Evolutionary conservation across 2,329 filamentous ascomycete species (phyloP), one percentile per base, ranked within the genome.

Genomic region (Tolypocladium paradoxum): DNA sequence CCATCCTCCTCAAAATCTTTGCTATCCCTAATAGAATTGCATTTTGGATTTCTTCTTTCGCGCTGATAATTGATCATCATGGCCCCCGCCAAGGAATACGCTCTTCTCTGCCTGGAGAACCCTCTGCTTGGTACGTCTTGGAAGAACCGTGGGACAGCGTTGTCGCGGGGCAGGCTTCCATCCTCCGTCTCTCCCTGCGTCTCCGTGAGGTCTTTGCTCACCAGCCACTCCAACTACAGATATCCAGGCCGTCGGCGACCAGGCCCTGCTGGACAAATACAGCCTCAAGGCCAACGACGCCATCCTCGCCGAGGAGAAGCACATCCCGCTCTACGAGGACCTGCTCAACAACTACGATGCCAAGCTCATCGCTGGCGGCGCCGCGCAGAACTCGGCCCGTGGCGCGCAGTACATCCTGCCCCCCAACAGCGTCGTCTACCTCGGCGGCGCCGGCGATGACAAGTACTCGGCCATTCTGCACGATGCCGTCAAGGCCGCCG

Each of bases 391-490:
- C 82, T 95, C 90, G 52, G 92, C 93, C 62, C 86, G 93, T 67
- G 93, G 93, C 62, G 93, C 92, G 59, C 89, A 93, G 83, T 99
- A 99, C 79, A 84, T 97, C 60, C 89, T 99, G 54, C 84, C 89
- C 34, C 76, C 87, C 56, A 87, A 96, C 77, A 92, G 88, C 58
- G 90, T 95, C 66, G 83, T 95, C 70, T 99, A 90, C 80, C 82
- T 97, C 60, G 93, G 93, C 62, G 91, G 91, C 66, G 90, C 95
- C 54, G 93, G 93, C 61, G 85, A 92, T 66, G 93, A 99, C 80
- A 93, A 96, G 76, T 96, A 95, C 73, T 88, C 90, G 64, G 86
- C 91, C 58, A 90, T 87, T 64, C 85, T 99, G 56, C 82, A 84
- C 65, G 85, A 93, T 61, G 90, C 92, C 66, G 91, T 90, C 72